These are phyloP conservation scores for Candida tetrigidarum DNA, from an alignment of 1,139 yeast species.

Conservation along the genomic window DNA sequence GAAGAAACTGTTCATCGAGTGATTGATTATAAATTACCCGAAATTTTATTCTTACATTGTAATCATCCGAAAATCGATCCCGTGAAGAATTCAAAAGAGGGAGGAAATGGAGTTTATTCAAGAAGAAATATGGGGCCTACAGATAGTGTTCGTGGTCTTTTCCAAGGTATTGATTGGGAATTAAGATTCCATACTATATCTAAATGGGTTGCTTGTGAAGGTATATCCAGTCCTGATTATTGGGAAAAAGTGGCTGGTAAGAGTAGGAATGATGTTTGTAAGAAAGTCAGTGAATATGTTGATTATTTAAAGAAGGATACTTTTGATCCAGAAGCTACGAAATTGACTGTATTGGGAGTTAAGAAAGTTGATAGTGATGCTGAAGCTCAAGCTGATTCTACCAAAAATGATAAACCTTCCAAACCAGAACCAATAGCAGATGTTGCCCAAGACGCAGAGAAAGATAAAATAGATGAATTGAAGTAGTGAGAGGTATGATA, in stretches of 20 bases:
- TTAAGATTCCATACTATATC: constrained; percentile 38
- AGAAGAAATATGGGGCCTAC: constrained; percentile 28
- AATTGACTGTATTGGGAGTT: not conserved
- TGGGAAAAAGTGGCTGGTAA: constrained; percentile 27
- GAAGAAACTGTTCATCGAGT: constrained; percentile 16
- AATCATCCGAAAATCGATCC: constrained; percentile 49
- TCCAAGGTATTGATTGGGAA: constrained; percentile 22
- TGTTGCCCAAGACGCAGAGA: not conserved
- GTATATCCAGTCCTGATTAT: constrained; percentile 26
- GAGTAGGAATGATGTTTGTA: constrained; percentile 29
- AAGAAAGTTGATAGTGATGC: not conserved
- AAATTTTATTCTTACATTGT: constrained; percentile 41
- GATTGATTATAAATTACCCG: constrained; percentile 24
- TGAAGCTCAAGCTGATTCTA: not conserved
- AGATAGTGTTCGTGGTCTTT: constrained; percentile 19
- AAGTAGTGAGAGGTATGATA: not conserved
- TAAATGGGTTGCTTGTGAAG: constrained; percentile 40
- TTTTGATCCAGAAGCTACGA: constrained; percentile 15
- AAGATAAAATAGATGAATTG: not conserved
- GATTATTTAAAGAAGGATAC: constrained; percentile 30
- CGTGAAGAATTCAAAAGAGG: constrained; percentile 24
- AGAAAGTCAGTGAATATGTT: constrained; percentile 27
- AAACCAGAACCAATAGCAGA: not conserved
- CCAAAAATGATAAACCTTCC: no score
- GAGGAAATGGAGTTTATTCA: constrained; percentile 21